Evolutionary conservation across 192 early-diverging fungal genomes (phyloP), one percentile per base, ranked within the genome.

Genomic region (Backusella tarrabulga): DNA sequence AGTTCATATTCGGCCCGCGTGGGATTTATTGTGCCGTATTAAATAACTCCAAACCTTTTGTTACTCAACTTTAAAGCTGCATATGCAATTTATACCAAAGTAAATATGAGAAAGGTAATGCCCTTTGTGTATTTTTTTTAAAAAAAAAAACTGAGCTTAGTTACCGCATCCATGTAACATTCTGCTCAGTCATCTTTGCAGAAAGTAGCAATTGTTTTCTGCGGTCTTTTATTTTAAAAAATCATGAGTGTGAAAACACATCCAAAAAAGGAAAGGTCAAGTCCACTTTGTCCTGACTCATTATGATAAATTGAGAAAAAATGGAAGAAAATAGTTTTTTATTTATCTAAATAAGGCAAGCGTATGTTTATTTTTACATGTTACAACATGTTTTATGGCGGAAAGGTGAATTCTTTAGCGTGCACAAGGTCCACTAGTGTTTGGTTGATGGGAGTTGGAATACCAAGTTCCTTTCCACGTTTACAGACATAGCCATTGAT

Each of bases 401-500:
- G 26, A 29, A 63, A 63, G 11, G 56, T 29, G 23, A 21, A 63
- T 29, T 79, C 77, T 66, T 79, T 77, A 17, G 77, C 54, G 14
- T 76, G 68, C 15, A 84, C 71, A 34, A 82, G 36, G 60, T 80
- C 35, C n/a, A 82, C 71, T 4, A 84, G 12, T 44, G 56, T 41
- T 46, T 80, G 35, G 69, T 84, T 79, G 12, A 73, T 60, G 5
- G 72, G 77, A 2, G 72, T 68, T 41, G 35, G 50, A 19, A 90
- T 79, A 23, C 83, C 79, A 29, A 87, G 83, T 70, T 83, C 77
- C 42, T 81, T 68, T 56, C 83, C 90, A 38, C 84, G 72, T 4
- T 81, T 77, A 9, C 88, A 83, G 35, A 91, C 50, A 63, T 87
- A 88, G 8, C 89, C 90, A 76, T 90, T 91, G 68, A 91, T 88